Evolutionary conservation across 2,329 filamentous ascomycete genomes (phyloP), one percentile per base, ranked within the genome.

Genomic region (Monilinia polystroma): DNA sequence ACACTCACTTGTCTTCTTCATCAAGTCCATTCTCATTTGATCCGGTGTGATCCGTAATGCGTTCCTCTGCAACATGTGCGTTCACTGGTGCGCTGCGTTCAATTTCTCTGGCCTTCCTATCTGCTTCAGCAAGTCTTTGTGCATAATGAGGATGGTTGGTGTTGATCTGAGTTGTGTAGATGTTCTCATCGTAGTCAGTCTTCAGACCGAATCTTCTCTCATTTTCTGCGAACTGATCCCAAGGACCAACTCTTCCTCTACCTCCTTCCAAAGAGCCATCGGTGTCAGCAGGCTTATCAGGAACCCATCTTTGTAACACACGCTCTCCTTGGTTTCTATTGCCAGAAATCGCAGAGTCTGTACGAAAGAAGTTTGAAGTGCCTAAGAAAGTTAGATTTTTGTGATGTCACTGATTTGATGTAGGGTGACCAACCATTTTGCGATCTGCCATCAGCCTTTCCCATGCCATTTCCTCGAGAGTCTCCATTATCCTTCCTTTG

Each of bases 221-320:
- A 75, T 98, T 98, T 70, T 86, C 89, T 67, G 91, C 90, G 75
- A 99, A 99, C 77, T 99, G 95, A 77, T 99, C 94, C 95, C 95
- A 99, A 12, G 80, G 81, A 56, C 71, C 72, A 38, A 75, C 77
- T 20, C 74, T 75, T 35, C 78, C 58, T 45, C 76, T 77, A 16
- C 75, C 75, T 29, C 78, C 62, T 73, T 95, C 92, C 32, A 97
- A 82, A 58, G 90, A 89, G 71, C 91, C 83, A 74, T 93, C 89
- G 52, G 85, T 77, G 38, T 84, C 84, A 69, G 89, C 87, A 5
- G 82, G 78, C 20, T 83, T 78, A 71, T 88, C 88, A 8, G 91
- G 87, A 66, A 93, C 86, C 93, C 93, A 98, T 73, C 85, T 88
- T 76, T 97, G 88, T 52, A 98, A 82, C 63, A 87, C 82, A 68